Percentiles rank a stretch among this genome's conserved stretches.
Evolutionary conservation across 768 basidiomycete species (phyloP).

Genomic region (Dioszegia aurantiaca): DNA sequence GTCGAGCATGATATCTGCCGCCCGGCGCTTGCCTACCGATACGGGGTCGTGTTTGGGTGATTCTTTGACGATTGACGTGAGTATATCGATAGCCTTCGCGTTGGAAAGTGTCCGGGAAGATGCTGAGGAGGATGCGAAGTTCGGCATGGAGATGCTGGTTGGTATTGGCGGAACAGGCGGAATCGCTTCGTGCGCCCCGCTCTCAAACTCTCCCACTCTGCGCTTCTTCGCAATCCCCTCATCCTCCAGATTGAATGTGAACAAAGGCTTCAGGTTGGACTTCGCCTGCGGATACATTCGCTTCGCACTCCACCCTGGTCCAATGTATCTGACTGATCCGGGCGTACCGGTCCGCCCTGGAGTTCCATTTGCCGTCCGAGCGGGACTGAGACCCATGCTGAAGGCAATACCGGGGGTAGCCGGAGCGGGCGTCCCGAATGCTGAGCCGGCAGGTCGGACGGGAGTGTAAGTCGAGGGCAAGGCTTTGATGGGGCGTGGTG

Average conservation of each 20-base stretch:
- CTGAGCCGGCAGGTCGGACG: conserved; percentile 1
- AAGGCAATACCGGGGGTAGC: conserved; percentile 1
- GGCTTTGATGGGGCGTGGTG: conserved; percentile 13
- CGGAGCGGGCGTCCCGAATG: conserved; percentile 9
- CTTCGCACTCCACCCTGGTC: conserved; percentile 9
- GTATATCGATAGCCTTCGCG: neutral
- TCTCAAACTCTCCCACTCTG: neutral
- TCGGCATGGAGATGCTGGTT: conserved; percentile 10
- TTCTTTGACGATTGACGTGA: neutral
- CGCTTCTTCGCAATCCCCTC: conserved; percentile 18
- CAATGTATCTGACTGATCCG: conserved; percentile 8
- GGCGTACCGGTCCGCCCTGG: conserved; percentile 3
- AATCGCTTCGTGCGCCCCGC: neutral
- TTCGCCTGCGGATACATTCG: conserved; percentile 1
- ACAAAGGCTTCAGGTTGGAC: conserved; percentile 4
- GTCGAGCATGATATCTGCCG: conserved; percentile 39
- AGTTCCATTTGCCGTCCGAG: neutral
- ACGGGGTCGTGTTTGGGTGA: conserved; percentile 17
- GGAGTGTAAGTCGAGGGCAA: conserved; percentile 3
- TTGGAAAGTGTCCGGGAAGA: neutral
- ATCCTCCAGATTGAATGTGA: conserved; percentile 4
- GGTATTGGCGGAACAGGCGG: conserved; percentile 9
- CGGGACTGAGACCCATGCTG: conserved; percentile 10
- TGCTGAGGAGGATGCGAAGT: conserved; percentile 7
- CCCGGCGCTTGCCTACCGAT: conserved; percentile 30